These are phyloP conservation scores for Scutellaria galericulata DNA, from an alignment of 257 asterid genomes.

Conservation along the genomic window DNA sequence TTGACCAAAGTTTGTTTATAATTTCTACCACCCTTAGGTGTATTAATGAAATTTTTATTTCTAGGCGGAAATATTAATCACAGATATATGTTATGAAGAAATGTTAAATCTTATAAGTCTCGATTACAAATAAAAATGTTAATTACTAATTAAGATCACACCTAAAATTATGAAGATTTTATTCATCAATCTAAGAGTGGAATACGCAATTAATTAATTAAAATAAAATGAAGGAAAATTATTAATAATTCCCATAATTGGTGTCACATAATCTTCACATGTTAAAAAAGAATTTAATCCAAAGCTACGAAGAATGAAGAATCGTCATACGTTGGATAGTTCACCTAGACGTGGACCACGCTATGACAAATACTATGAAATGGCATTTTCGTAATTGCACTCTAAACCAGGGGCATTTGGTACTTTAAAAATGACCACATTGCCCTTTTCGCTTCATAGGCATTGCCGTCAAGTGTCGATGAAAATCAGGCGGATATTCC, in stretches of 20 bases:
- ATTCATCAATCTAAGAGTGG: constrained; percentile 17
- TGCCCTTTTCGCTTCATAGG: constrained; percentile 28
- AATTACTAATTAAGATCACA: not conserved
- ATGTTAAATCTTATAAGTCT: not conserved
- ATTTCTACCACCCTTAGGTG: too few relatives aligned
- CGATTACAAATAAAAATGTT: not conserved
- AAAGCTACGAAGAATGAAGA: constrained; percentile 29
- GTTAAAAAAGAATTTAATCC: constrained; percentile 24
- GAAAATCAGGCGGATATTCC: constrained; percentile 28
- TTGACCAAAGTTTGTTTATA: too few relatives aligned
- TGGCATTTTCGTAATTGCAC: constrained; percentile 13
- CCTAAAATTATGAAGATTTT: constrained; percentile 14
- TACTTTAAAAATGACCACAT: not conserved
- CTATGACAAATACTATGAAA: not conserved
- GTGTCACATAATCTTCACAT: constrained; percentile 33
- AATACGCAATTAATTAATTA: constrained; percentile 29
- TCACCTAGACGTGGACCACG: constrained; percentile 38
- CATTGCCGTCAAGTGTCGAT: constrained; percentile 24
- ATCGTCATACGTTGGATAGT: constrained; percentile 37
- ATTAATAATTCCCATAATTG: constrained; percentile 37
- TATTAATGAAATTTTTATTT: too few relatives aligned
- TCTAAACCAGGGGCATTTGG: not conserved
- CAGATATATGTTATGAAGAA: too few relatives aligned
- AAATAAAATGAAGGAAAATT: constrained; percentile 21
- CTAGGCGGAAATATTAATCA: too few relatives aligned